A percentile compares a stretch with the other conserved stretches of the same genome.
phyloP scores from a whole-genome alignment of 2,329 filamentous ascomycete genomes.

The Botrytis paeoniae region DNA sequence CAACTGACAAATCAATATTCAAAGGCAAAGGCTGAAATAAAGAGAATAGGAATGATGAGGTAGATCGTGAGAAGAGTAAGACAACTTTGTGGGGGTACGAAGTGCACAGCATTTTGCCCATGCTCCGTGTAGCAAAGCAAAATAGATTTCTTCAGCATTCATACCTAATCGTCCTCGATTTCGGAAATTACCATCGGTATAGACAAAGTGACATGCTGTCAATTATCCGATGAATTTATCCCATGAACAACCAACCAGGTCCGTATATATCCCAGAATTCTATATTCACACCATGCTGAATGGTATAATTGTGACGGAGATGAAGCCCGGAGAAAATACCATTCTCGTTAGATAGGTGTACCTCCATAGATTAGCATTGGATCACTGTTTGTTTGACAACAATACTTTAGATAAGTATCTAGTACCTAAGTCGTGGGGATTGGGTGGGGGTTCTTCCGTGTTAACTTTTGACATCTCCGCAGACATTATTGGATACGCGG shows the following conservation, averaged over 20 bases:
- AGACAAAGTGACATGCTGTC: neutral
- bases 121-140: neutral
- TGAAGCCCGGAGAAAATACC: neutral
- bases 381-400: neutral
- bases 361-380: neutral
- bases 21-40: neutral
- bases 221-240: neutral
- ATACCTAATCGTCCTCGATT: neutral
- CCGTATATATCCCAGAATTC: neutral
- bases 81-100: conserved; percentile 5
- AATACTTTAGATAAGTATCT: conserved; percentile 1
- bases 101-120: neutral
- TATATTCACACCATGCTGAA: neutral
- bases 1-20: neutral
- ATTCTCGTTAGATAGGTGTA: neutral
- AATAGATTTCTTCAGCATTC: neutral
- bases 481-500: neutral
- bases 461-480: neutral
- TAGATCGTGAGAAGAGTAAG: conserved; percentile 7
- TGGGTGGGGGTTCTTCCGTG: neutral
- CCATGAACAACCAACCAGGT: neutral
- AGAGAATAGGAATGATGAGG: neutral
- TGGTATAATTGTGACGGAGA: conserved; percentile 1
- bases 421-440: neutral
- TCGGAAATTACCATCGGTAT: neutral